phyloP scores from a whole-genome alignment of 495 filamentous ascomycete species.

The Neurospora terricola region DNA sequence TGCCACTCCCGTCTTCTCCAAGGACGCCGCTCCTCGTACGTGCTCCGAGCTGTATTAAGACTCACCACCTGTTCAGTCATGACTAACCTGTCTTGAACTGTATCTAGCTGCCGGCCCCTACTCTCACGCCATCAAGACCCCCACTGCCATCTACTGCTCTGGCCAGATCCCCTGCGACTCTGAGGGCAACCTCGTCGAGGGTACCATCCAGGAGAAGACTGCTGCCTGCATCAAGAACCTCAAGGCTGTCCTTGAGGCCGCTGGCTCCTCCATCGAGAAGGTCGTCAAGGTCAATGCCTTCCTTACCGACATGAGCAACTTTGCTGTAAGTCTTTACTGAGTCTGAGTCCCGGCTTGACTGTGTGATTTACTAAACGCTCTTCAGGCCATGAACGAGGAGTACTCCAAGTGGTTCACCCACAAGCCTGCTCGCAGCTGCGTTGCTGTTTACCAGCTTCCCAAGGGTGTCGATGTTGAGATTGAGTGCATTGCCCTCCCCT shows the following conservation, averaged over 20 bases:
- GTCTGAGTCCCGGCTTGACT: background rate
- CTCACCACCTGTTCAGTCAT: background rate
- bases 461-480: conserved; percentile 90
- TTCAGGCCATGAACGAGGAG: conserved; percentile 67
- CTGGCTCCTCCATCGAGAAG: conserved; percentile 62
- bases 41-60: conserved; percentile 5
- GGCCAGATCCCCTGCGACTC: conserved; percentile 83
- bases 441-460: conserved; percentile 81
- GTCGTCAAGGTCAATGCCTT: conserved; percentile 81
- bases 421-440: conserved; percentile 88
- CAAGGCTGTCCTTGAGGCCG: conserved; percentile 63
- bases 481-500: conserved; percentile 74
- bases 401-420: conserved; percentile 81
- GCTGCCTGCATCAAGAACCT: conserved; percentile 67
- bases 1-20: conserved; percentile 39
- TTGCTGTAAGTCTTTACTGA: conserved; percentile 35
- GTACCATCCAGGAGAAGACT: conserved; percentile 69
- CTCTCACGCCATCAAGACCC: conserved; percentile 81
- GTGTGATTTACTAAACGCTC: conserved; percentile 3
- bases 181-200: conserved; percentile 62
- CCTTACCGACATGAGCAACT: conserved; percentile 75
- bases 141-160: conserved; percentile 78
- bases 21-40: conserved; percentile 43
- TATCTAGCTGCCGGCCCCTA: conserved; percentile 44
- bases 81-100: background rate